Evolutionary conservation across 495 filamentous ascomycete species (phyloP).

Genomic region (Pseudotulostoma volvatum): DNA sequence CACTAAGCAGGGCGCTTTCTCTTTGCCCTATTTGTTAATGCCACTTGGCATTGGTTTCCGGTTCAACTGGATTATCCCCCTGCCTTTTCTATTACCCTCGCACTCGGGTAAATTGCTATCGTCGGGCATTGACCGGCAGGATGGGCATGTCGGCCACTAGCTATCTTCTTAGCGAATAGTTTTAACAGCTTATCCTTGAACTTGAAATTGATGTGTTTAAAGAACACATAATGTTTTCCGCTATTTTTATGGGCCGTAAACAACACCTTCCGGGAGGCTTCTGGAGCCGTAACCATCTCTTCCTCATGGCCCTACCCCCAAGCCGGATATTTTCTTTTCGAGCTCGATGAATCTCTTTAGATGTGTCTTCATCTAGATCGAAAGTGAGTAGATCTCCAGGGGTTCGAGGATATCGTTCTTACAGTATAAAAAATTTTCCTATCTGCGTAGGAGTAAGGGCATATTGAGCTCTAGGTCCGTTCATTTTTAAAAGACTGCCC

Average conservation of each 20-base stretch:
- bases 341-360: neutral
- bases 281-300: neutral
- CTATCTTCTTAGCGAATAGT: slow-evolving; percentile 6
- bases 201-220: neutral
- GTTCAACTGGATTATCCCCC: neutral
- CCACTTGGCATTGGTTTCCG: neutral
- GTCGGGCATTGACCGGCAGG: neutral
- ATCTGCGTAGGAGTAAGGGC: no score
- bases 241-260: neutral
- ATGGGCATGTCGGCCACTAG: slow-evolving; percentile 13
- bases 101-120: no score
- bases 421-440: no score
- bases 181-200: neutral
- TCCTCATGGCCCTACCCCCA: neutral
- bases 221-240: slow-evolving; percentile 5
- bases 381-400: no score
- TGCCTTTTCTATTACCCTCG: neutral
- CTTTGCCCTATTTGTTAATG: neutral
- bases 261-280: neutral
- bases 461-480: no score
- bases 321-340: neutral
- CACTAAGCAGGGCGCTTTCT: neutral
- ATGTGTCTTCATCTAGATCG: neutral
- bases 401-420: no score
- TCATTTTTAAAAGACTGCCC: no score